Evolutionary conservation across 108 stramenopile genomes (phyloP).

Genomic region (Cyclotella distinguenda): DNA sequence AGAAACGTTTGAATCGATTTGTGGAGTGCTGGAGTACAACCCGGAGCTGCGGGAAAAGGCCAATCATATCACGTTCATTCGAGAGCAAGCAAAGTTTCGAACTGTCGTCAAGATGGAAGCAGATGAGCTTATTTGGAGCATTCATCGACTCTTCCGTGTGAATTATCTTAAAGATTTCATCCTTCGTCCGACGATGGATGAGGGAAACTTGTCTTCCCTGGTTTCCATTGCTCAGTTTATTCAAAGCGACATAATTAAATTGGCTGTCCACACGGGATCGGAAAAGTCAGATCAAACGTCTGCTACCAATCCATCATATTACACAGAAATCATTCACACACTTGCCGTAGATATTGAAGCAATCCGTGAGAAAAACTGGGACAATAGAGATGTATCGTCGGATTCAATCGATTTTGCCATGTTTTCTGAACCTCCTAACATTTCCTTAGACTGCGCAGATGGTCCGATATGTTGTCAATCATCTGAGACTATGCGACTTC

Average conservation of each 20-base stretch:
- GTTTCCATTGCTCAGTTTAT: constrained; percentile 80
- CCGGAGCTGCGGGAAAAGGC: constrained; percentile 81
- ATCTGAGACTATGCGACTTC: constrained; percentile 55
- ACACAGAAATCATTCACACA: constrained; percentile 62
- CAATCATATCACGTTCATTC: constrained; percentile 75
- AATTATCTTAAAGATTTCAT: constrained; percentile 78
- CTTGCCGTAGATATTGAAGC: constrained; percentile 63
- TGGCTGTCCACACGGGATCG: constrained; percentile 47
- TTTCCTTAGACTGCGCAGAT: not conserved
- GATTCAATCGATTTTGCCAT: not conserved
- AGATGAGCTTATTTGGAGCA: constrained; percentile 57
- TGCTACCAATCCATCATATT: constrained; percentile 57
- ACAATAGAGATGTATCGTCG: constrained; percentile 25
- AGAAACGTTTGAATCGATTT: constrained; percentile 68
- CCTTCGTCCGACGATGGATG: constrained; percentile 88
- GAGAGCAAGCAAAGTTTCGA: constrained; percentile 70
- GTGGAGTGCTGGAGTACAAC: constrained; percentile 78
- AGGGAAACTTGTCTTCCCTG: constrained; percentile 76
- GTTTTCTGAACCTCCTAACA: not conserved
- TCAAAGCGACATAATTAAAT: constrained; percentile 80
- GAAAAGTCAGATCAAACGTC: constrained; percentile 9
- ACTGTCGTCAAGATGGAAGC: constrained; percentile 83
- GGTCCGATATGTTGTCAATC: not conserved
- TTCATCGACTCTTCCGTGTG: constrained; percentile 84
- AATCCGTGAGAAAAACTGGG: constrained; percentile 59